Conservation (phyloP, 257 asterid genomes). For the Plantago ovata region DNA sequence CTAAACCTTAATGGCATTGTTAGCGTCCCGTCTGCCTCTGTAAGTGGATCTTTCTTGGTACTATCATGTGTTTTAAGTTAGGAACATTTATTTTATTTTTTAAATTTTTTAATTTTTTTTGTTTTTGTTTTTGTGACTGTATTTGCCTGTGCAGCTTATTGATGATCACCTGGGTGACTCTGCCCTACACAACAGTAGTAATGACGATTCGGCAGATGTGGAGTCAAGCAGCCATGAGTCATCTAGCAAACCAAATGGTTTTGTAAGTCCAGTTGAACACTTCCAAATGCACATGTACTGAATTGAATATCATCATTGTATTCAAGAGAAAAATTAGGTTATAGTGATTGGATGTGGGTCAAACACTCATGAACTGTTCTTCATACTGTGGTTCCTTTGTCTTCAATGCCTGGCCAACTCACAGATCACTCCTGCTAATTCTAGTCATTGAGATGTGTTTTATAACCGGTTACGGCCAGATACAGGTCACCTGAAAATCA, state of each 20-base stretch:
- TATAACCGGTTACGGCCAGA: too few relatives aligned
- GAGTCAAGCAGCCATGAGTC: conserved; percentile 42
- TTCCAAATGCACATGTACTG: conserved; percentile 12
- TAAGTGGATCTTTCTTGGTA: conserved; percentile 35
- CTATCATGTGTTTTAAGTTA: conserved; percentile 5
- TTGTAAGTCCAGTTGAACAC: conserved; percentile 32
- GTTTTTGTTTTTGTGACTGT: conserved; percentile 10
- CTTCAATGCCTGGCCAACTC: too few relatives aligned
- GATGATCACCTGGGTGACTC: conserved; percentile 50
- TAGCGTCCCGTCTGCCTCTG: conserved; percentile 67
- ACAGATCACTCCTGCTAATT: too few relatives aligned
- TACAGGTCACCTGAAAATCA: too few relatives aligned
- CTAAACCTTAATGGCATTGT: conserved; percentile 83
- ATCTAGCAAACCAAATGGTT: conserved; percentile 37
- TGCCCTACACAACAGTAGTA: conserved; percentile 25
- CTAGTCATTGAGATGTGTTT: too few relatives aligned
- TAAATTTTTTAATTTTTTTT: conserved; percentile 20
- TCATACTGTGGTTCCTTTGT: too few relatives aligned
- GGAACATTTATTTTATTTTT: too few relatives aligned
- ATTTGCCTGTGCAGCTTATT: conserved; percentile 51
- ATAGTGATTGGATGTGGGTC: conserved; percentile 9
- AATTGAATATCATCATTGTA: conserved; percentile 4
- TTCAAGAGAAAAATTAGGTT: conserved; percentile 15
- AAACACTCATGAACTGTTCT: neutral
- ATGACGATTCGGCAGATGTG: conserved; percentile 41